Conservation (phyloP, 2,329 filamentous ascomycete species). For the Exophiala mesophila region DNA sequence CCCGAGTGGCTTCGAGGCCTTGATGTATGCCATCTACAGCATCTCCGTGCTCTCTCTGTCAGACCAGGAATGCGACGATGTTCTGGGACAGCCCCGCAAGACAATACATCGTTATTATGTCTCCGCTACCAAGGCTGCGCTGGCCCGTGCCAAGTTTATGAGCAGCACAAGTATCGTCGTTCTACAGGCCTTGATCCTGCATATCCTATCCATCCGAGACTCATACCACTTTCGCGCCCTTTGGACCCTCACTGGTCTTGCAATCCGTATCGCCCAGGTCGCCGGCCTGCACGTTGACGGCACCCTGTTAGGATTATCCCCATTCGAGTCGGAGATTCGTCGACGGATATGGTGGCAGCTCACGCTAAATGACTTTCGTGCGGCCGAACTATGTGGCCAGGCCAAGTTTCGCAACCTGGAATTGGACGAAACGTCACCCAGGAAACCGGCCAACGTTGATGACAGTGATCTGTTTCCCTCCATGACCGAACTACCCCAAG, state of each 20-base stretch:
- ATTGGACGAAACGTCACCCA: constrained; percentile 26
- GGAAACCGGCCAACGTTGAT: constrained; percentile 52
- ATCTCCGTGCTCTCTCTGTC: constrained; percentile 30
- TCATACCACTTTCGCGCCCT: constrained; percentile 56
- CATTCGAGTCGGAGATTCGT: constrained; percentile 63
- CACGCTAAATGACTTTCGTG: constrained; percentile 27
- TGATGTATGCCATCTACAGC: constrained; percentile 34
- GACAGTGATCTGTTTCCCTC: constrained; percentile 53
- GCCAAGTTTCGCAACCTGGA: constrained; percentile 23
- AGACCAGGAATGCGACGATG: constrained; percentile 26
- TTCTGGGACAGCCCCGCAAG: constrained; percentile 24
- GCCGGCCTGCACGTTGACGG: constrained; percentile 64
- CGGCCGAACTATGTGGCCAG: constrained; percentile 28
- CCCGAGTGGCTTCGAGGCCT: constrained; percentile 27
- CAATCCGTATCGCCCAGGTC: constrained; percentile 61
- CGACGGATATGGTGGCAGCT: constrained; percentile 64
- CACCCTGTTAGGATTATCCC: constrained; percentile 50
- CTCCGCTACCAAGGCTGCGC: constrained; percentile 23
- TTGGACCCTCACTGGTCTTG: constrained; percentile 58
- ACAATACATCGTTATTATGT: constrained; percentile 25
- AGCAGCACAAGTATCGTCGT: constrained; percentile 47
- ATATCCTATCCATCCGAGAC: constrained; percentile 53
- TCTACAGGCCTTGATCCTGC: constrained; percentile 56
- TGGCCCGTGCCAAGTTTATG: constrained; percentile 23
- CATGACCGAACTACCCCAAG: constrained; percentile 11